phyloP scores from a whole-genome alignment of 305 asterid genomes.

The Rubia balearica region DNA sequence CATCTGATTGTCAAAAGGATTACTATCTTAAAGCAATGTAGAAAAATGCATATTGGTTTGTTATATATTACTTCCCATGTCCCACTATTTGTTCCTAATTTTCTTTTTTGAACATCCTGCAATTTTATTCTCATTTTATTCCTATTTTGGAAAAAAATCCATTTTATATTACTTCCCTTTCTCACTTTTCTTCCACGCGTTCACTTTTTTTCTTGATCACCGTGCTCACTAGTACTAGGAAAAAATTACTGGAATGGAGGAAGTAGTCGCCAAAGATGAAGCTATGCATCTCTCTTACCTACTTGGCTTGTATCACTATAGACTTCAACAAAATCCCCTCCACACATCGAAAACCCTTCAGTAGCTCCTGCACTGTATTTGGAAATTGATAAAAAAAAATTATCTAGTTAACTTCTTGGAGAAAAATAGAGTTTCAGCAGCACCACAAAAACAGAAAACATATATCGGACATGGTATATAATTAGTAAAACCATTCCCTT shows the following conservation, averaged over 20 bases:
- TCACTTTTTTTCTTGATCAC: not conserved
- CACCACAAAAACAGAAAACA: not conserved
- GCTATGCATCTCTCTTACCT: constrained; percentile 39
- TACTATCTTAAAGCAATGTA: not conserved
- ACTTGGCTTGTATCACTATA: constrained; percentile 80
- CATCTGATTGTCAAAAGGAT: not conserved
- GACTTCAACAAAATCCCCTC: constrained; percentile 96
- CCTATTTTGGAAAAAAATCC: not conserved
- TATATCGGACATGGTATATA: not conserved
- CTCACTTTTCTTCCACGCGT: not conserved
- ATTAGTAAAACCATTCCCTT: not conserved
- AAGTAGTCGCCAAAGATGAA: not conserved
- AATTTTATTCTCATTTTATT: not conserved
- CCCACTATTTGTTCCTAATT: not conserved
- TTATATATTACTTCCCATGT: not conserved
- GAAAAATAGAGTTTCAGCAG: not conserved
- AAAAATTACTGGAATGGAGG: not conserved
- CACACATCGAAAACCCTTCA: constrained; percentile 97
- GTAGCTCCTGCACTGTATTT: constrained; percentile 93
- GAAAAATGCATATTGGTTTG: not conserved
- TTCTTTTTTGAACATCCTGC: not conserved
- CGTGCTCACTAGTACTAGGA: not conserved
- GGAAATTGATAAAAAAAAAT: not conserved
- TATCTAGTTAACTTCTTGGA: not conserved
- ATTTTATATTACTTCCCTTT: not conserved